Evolutionary conservation across 1,139 yeast species (phyloP).

Genomic region (Suhomyces yuchorum): DNA sequence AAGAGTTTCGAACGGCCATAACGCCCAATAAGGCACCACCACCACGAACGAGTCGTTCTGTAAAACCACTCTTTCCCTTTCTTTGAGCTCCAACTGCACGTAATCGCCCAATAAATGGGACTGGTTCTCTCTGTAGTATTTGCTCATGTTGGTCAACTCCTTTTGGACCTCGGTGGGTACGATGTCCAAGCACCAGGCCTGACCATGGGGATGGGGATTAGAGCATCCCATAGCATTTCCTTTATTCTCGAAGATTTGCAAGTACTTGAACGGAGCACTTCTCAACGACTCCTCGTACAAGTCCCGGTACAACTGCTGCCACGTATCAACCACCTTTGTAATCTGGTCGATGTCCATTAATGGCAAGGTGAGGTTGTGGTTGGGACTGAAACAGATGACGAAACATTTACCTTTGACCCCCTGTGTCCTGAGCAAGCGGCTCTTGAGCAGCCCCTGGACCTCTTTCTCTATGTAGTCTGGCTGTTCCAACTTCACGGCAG

Average conservation of each 20-base stretch:
- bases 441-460: constrained; percentile 29
- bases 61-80: constrained; percentile 54
- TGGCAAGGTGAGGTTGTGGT: constrained; percentile 68
- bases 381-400: constrained; percentile 76
- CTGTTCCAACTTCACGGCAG: constrained; percentile 66
- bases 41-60: constrained; percentile 66
- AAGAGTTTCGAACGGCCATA: constrained; percentile 80
- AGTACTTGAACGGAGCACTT: constrained; percentile 54
- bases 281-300: constrained; percentile 41
- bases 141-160: constrained; percentile 54
- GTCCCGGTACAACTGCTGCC: constrained; percentile 57
- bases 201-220: constrained; percentile 80
- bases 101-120: constrained; percentile 65
- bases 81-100: constrained; percentile 56
- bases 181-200: constrained; percentile 73
- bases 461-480: constrained; percentile 41
- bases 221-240: constrained; percentile 85
- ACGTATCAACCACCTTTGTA: constrained; percentile 52
- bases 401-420: constrained; percentile 71
- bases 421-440: constrained; percentile 53
- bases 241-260: constrained; percentile 77
- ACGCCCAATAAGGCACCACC: constrained; percentile 84
- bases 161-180: constrained; percentile 70
- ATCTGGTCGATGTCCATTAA: constrained; percentile 53
- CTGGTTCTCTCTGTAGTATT: constrained; percentile 47